Conservation (phyloP, 2,329 filamentous ascomycete genomes). For the Ceratocystis albifundus region DNA sequence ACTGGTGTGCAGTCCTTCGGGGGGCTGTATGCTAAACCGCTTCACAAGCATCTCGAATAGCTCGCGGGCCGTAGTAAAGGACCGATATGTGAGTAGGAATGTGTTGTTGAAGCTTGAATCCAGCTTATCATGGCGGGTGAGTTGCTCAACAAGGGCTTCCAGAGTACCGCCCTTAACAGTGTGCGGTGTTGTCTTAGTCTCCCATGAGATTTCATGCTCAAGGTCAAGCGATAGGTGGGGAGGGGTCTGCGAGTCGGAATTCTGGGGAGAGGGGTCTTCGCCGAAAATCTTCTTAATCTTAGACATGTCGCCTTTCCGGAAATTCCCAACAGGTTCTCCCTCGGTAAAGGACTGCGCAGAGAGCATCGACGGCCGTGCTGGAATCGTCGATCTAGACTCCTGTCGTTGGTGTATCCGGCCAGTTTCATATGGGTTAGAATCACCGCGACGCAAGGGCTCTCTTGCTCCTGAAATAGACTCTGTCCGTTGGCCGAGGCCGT, state of each 20-base stretch:
- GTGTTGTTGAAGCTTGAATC: slow-evolving; percentile 96
- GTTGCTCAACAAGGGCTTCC: slow-evolving; percentile 79
- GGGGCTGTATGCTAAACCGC: slow-evolving; percentile 84
- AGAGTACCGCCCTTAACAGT: slow-evolving; percentile 82
- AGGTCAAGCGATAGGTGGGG: slow-evolving; percentile 78
- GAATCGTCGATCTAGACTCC: slow-evolving; percentile 39
- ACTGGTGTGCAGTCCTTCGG: slow-evolving; percentile 59
- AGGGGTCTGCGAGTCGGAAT: slow-evolving; percentile 60
- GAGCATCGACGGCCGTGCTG: slow-evolving; percentile 38
- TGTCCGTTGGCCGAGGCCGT: slow-evolving; percentile 35
- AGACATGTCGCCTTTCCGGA: slow-evolving; percentile 48
- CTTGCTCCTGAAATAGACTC: slow-evolving; percentile 35
- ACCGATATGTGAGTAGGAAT: slow-evolving; percentile 91
- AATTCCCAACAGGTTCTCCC: slow-evolving; percentile 43
- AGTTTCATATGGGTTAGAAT: slow-evolving; percentile 43
- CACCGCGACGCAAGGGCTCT: slow-evolving; percentile 31
- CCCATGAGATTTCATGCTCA: slow-evolving; percentile 81
- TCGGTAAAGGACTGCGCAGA: slow-evolving; percentile 55
- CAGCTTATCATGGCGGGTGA: slow-evolving; percentile 89
- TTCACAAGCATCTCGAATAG: slow-evolving; percentile 87
- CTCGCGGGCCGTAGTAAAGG: slow-evolving; percentile 82
- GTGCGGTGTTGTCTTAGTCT: slow-evolving; percentile 63
- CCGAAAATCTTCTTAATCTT: slow-evolving; percentile 57
- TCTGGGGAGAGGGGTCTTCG: slow-evolving; percentile 47
- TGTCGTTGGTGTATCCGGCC: slow-evolving; percentile 44